Conservation (phyloP, 2,329 filamentous ascomycete species). For the Exophiala spinifera region DNA sequence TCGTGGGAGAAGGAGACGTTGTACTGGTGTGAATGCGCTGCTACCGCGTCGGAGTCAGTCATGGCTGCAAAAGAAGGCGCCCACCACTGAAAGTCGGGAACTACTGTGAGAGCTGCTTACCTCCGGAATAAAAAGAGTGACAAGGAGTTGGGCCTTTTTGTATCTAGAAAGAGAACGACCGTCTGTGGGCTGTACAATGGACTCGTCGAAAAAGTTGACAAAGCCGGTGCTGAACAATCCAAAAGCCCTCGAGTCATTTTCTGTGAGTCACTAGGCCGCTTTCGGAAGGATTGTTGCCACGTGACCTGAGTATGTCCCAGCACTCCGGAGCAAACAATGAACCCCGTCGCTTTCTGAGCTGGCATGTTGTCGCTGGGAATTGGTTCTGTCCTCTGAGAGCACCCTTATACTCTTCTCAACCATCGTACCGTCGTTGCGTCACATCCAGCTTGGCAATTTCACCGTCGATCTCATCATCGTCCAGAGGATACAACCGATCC, state of each 20-base stretch:
- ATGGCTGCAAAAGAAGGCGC: constrained; percentile 13
- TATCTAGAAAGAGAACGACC: neutral
- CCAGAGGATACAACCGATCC: constrained; percentile 28
- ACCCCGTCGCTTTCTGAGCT: no score
- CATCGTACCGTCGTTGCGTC: constrained; percentile 18
- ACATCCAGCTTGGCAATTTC: constrained; percentile 13
- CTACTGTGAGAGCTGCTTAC: constrained; percentile 6
- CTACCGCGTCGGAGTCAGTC: constrained; percentile 15
- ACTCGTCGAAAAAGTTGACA: constrained; percentile 10
- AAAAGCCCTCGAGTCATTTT: no score
- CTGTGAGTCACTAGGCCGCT: no score
- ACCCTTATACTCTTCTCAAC: neutral
- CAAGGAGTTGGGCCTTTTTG: constrained; percentile 17
- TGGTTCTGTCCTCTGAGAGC: neutral
- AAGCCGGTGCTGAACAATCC: constrained; percentile 6
- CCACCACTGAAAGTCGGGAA: neutral
- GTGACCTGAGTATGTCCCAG: no score
- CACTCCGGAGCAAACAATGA: no score
- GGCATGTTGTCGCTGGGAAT: no score
- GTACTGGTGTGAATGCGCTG: constrained; percentile 2
- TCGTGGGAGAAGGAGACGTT: neutral
- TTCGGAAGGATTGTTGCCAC: no score
- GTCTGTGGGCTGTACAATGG: constrained; percentile 11
- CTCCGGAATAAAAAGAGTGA: constrained; percentile 10
- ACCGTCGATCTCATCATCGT: constrained; percentile 20